These are phyloP conservation scores for Delitschia confertaspora DNA, from an alignment of 495 filamentous ascomycete genomes.

Conservation along the genomic window DNA sequence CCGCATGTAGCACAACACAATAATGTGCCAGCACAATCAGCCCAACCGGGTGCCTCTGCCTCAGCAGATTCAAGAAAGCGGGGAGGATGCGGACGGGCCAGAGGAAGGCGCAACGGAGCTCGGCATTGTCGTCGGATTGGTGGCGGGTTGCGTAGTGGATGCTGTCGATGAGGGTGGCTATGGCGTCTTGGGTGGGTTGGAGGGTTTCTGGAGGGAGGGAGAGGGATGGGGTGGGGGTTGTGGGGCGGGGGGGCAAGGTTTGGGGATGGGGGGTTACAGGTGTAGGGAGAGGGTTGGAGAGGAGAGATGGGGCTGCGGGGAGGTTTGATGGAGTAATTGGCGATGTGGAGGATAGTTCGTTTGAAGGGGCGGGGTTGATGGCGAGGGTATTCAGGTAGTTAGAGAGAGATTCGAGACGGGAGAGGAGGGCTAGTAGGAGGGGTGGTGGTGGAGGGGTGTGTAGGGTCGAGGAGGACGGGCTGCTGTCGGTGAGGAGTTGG, in stretches of 20 bases:
- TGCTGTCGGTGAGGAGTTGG: neutral
- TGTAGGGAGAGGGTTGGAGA: too few species aligned
- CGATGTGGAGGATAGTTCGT: too few species aligned
- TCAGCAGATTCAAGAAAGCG: slow-evolving; percentile 7
- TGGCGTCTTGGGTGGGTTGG: neutral
- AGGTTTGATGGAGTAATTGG: too few species aligned
- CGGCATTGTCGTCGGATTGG: slow-evolving; percentile 5
- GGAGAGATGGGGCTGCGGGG: too few species aligned
- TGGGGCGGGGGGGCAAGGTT: too few species aligned
- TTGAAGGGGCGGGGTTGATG: neutral
- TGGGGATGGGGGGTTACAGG: too few species aligned
- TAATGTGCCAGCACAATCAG: slow-evolving; percentile 16
- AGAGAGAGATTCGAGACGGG: neutral
- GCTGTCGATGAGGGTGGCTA: neutral
- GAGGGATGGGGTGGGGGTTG: too few species aligned
- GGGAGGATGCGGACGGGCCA: slow-evolving; percentile 14
- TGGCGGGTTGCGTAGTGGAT: neutral
- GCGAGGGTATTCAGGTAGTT: neutral
- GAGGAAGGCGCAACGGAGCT: slow-evolving; percentile 11
- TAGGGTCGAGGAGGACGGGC: too few species aligned
- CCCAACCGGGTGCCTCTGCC: slow-evolving; percentile 11
- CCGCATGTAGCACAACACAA: slow-evolving; percentile 5
- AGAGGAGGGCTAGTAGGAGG: too few species aligned
- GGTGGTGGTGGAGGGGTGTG: too few species aligned
- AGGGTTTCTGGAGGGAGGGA: too few species aligned